phyloP scores from a whole-genome alignment of 345 rosid genomes.

The Linum trigynum region DNA sequence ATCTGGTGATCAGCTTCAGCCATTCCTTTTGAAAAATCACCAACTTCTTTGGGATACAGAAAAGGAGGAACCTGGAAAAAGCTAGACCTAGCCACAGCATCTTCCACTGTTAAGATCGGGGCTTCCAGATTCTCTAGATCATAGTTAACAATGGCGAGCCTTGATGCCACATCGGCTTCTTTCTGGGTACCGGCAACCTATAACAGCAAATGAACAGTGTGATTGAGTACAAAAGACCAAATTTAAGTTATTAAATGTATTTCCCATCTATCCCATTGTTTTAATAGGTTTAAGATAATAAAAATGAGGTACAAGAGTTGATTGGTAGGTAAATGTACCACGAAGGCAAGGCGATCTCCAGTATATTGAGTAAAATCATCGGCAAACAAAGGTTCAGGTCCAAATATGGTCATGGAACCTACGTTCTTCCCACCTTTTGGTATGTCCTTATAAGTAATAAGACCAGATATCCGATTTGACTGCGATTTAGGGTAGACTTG shows the following conservation, averaged over 20 bases:
- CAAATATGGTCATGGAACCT: not conserved
- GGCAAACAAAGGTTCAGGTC: not conserved
- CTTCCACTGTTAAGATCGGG: not conserved
- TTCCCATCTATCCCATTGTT: not conserved
- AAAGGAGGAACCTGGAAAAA: not conserved
- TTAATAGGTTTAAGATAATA: no score
- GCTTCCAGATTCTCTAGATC: not conserved
- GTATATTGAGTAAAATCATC: not conserved
- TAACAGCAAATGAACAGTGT: not conserved
- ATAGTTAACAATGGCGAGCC: not conserved
- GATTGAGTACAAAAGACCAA: not conserved
- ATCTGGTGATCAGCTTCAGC: slow-evolving; percentile 3
- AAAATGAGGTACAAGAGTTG: not conserved
- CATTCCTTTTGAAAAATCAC: slow-evolving; percentile 2
- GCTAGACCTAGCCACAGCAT: slow-evolving; percentile 1
- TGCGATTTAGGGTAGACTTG: not conserved
- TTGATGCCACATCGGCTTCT: not conserved
- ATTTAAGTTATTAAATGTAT: not conserved
- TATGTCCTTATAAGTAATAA: not conserved
- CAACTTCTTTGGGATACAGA: not conserved
- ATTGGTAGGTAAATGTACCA: not conserved
- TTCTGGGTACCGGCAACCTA: not conserved
- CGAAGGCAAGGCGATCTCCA: not conserved
- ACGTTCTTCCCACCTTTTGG: not conserved
- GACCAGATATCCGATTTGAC: not conserved